Evolutionary conservation across 768 basidiomycete genomes (phyloP).

Genomic region (Mycena galericulata): DNA sequence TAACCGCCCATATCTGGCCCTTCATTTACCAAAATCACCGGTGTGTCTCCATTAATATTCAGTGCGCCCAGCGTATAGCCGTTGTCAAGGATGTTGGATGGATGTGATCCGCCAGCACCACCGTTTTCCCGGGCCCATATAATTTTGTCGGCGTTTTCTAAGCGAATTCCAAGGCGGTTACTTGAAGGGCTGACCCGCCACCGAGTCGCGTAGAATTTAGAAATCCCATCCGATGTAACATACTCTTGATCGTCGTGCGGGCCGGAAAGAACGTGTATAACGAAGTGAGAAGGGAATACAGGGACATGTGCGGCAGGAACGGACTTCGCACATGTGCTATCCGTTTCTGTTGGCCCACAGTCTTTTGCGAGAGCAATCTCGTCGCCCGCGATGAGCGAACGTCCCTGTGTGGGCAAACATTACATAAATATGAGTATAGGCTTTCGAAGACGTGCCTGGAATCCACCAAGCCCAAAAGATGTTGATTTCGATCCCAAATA

Average conservation of each 20-base stretch:
- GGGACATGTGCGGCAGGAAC: slow-evolving; percentile 52
- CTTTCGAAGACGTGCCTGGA: slow-evolving; percentile 60
- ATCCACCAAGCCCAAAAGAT: slow-evolving; percentile 70
- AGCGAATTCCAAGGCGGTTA: slow-evolving; percentile 73
- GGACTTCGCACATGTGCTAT: slow-evolving; percentile 32
- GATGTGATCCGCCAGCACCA: slow-evolving; percentile 77
- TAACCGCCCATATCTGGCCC: slow-evolving; percentile 76
- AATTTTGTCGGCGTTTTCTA: slow-evolving; percentile 58
- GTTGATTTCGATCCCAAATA: slow-evolving; percentile 78
- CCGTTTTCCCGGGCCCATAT: slow-evolving; percentile 67
- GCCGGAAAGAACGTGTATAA: slow-evolving; percentile 66
- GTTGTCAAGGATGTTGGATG: slow-evolving; percentile 75
- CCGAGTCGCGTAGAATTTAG: slow-evolving; percentile 60
- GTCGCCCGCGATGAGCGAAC: slow-evolving; percentile 64
- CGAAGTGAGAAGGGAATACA: slow-evolving; percentile 61
- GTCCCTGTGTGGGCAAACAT: no score
- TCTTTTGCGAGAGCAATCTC: slow-evolving; percentile 54
- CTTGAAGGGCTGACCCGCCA: slow-evolving; percentile 69
- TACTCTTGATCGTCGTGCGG: slow-evolving; percentile 73
- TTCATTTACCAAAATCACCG: slow-evolving; percentile 72
- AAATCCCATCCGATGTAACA: slow-evolving; percentile 60
- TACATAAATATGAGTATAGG: no score
- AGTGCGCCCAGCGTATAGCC: slow-evolving; percentile 66
- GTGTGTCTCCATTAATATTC: slow-evolving; percentile 78
- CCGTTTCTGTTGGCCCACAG: slow-evolving; percentile 40